Percentiles rank a stretch among this genome's conserved stretches.
phyloP scores from a whole-genome alignment of 768 basidiomycete genomes.

The Podaxis carcinomalis region DNA sequence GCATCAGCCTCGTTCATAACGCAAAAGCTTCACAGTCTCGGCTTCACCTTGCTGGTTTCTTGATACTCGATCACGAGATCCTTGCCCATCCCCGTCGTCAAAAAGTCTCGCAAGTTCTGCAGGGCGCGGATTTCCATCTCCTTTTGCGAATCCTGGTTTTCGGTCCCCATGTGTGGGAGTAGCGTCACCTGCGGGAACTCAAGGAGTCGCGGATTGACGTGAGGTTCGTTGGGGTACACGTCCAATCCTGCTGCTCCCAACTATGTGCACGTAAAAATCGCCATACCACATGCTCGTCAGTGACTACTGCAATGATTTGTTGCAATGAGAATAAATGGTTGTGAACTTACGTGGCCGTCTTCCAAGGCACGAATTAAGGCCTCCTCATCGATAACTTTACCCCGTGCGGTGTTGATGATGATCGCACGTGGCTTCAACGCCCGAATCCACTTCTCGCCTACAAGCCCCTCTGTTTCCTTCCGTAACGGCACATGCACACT shows the following conservation, averaged over 20 bases:
- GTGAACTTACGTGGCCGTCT: slow-evolving; percentile 73
- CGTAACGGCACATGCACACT: slow-evolving; percentile 84
- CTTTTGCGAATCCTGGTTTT: slow-evolving; percentile 74
- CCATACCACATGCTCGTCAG: background rate
- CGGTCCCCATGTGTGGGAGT: slow-evolving; percentile 91
- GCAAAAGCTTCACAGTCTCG: slow-evolving; percentile 19
- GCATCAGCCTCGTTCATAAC: slow-evolving; percentile 11
- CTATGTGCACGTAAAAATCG: slow-evolving; percentile 23
- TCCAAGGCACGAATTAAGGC: slow-evolving; percentile 84
- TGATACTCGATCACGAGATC: slow-evolving; percentile 63
- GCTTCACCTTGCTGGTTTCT: slow-evolving; percentile 22
- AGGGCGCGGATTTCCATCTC: slow-evolving; percentile 86
- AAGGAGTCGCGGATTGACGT: slow-evolving; percentile 73
- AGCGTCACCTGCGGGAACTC: slow-evolving; percentile 81
- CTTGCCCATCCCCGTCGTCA: slow-evolving; percentile 56
- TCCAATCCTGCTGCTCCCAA: slow-evolving; percentile 79
- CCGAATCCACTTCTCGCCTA: slow-evolving; percentile 73
- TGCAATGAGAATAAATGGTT: background rate
- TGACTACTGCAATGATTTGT: background rate
- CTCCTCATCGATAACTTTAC: slow-evolving; percentile 84
- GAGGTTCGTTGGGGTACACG: slow-evolving; percentile 82
- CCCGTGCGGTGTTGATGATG: slow-evolving; percentile 87
- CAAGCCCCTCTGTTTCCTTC: slow-evolving; percentile 65
- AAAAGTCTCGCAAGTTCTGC: slow-evolving; percentile 68
- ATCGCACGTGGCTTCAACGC: slow-evolving; percentile 73